These are phyloP conservation scores for Dactylellina parvicollis DNA, from an alignment of 2,329 filamentous ascomycete genomes.

Conservation along the genomic window DNA sequence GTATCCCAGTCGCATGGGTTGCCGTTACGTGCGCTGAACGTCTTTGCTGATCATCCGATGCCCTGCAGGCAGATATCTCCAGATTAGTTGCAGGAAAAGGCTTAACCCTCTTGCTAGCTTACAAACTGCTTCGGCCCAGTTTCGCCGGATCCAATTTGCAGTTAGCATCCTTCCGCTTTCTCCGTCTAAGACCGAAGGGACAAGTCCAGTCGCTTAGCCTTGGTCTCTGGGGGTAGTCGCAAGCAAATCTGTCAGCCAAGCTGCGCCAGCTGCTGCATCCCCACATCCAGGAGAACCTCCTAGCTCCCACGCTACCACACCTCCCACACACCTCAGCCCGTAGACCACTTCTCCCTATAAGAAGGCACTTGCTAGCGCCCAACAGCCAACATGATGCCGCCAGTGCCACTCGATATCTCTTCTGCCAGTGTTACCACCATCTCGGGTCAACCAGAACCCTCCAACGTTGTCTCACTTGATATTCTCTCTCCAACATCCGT, in stretches of 20 bases:
- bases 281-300: constrained; percentile 20
- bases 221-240: constrained; percentile 22
- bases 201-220: constrained; percentile 34
- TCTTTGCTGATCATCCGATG: constrained; percentile 21
- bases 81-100: constrained; percentile 8
- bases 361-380: constrained; percentile 51
- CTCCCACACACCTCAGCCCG: constrained; percentile 22
- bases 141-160: constrained; percentile 5
- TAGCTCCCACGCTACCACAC: constrained; percentile 29
- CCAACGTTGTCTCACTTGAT: constrained; percentile 19
- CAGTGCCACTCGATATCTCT: constrained; percentile 47
- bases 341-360: constrained; percentile 48
- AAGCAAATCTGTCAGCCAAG: constrained; percentile 47
- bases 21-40: neutral
- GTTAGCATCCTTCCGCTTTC: constrained; percentile 31
- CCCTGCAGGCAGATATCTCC: constrained; percentile 16
- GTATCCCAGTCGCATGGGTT: neutral
- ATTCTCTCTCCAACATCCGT: constrained; percentile 47
- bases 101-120: neutral
- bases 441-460: constrained; percentile 7
- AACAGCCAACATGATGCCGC: constrained; percentile 47
- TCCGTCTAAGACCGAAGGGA: constrained; percentile 52
- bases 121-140: constrained; percentile 4
- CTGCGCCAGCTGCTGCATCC: constrained; percentile 32
- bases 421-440: constrained; percentile 3